Evolutionary conservation across 75 land plant genomes (phyloP), one percentile per base, ranked within the genome.

Genomic region (Chamaecyparis obtusa): DNA sequence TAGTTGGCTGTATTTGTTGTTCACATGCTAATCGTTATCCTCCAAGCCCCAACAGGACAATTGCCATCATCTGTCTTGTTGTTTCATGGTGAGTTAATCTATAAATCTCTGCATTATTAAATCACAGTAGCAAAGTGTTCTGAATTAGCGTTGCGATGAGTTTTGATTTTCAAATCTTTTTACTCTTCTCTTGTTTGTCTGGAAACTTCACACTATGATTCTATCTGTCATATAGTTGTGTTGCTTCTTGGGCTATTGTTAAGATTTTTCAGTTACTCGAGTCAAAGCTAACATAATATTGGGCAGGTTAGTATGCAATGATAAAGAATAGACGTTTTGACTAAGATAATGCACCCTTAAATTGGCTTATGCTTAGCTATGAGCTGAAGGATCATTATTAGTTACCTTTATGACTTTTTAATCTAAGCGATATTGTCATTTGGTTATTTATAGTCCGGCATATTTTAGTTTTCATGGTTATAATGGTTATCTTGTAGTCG

Each of bases 1-100:
- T 89, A 39, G 91, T 90, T 86, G 95, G 96, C 57, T 95, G 96
- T 51, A 87, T 93, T 72, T 95, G 96, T 84, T 95, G 95, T 88
- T 86, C 76, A 69, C 85, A 84, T 67, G 83, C 32, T 44, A 74
- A 86, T 39, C 87, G 90, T 54, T 76, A 87, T 56, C 88, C 93
- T 35, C 82, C 92, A 17, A 83, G 85, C 64, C 78, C 88, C 49
- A 90, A 90, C 41, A 90, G 94, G 93, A 89, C 90, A 16, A n/a
- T 93, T 27, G 96, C 94, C 7, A 72, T 93, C 11, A 56, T 91
- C 72, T 92, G 90, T 86, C 93, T 94, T 86, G 87, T 92, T 46
- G 84, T 93, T 49, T 95, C 96, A 9, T 94, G 96, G 96, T 95
- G 76, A 93, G 86, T 39, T 81, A 44, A 44, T 43, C 17, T 19